Evolutionary conservation across 495 filamentous ascomycete species (phyloP).

Genomic region (Penicillium canariense): DNA sequence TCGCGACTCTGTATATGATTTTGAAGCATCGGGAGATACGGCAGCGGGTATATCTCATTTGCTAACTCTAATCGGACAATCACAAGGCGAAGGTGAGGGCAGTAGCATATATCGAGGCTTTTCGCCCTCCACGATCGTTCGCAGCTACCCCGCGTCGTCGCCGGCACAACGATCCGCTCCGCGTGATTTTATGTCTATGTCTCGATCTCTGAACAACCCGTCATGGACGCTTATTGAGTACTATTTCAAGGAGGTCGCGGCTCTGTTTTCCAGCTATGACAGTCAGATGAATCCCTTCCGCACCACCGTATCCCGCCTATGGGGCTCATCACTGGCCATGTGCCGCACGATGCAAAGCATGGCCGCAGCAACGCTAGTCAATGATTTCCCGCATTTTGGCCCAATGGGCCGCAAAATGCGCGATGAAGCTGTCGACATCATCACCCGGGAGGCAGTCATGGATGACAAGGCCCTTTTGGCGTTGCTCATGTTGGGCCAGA

Average conservation of each 20-base stretch:
- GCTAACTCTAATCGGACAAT: slow-evolving; percentile 29
- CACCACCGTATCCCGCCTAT: slow-evolving; percentile 53
- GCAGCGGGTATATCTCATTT: slow-evolving; percentile 30
- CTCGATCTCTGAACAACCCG: slow-evolving; percentile 43
- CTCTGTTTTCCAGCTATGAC: slow-evolving; percentile 58
- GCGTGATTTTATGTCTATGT: slow-evolving; percentile 35
- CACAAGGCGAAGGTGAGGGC: slow-evolving; percentile 20
- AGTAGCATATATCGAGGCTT: slow-evolving; percentile 30
- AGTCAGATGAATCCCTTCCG: slow-evolving; percentile 58
- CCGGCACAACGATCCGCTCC: slow-evolving; percentile 15
- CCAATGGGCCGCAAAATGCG: slow-evolving; percentile 52
- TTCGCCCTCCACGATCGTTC: slow-evolving; percentile 39
- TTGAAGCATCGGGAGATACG: slow-evolving; percentile 26
- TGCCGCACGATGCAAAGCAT: slow-evolving; percentile 61
- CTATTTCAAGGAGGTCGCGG: slow-evolving; percentile 59
- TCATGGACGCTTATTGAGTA: slow-evolving; percentile 57
- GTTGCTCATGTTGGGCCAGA: slow-evolving; percentile 55
- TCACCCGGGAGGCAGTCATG: slow-evolving; percentile 43
- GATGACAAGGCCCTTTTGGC: slow-evolving; percentile 52
- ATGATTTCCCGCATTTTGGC: slow-evolving; percentile 54
- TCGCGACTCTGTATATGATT: slow-evolving; percentile 24
- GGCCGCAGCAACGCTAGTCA: slow-evolving; percentile 57
- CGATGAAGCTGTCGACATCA: slow-evolving; percentile 46
- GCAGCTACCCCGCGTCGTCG: slow-evolving; percentile 34
- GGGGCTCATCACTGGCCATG: slow-evolving; percentile 55